phyloP scores from a whole-genome alignment of 2,329 filamentous ascomycete genomes.

The Ophiostoma ips region DNA sequence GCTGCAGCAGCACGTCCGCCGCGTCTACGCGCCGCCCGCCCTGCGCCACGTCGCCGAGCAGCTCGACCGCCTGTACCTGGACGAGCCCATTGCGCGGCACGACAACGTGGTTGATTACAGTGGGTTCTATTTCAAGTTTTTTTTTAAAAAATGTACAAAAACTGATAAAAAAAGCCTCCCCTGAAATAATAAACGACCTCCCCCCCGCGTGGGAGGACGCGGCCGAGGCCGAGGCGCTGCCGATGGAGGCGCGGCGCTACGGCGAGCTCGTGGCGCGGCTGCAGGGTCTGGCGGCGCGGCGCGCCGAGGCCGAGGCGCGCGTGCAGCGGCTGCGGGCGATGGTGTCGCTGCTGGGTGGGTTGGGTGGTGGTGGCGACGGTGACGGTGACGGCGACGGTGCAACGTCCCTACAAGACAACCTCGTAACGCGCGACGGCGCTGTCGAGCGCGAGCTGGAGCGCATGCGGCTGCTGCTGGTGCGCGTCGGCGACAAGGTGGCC shows the following conservation, averaged over 20 bases:
- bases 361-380: too few species aligned
- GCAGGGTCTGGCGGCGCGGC: slow-evolving; percentile 32
- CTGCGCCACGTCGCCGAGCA: slow-evolving; percentile 59
- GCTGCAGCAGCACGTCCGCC: slow-evolving; percentile 49
- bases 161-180: slow-evolving; percentile 22
- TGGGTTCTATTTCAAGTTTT: slow-evolving; percentile 18
- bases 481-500: slow-evolving; percentile 41
- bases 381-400: slow-evolving; percentile 14
- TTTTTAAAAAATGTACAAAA: not conserved
- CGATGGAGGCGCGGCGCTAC: slow-evolving; percentile 38
- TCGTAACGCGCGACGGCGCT: slow-evolving; percentile 50
- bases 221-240: slow-evolving; percentile 24
- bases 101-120: slow-evolving; percentile 29
- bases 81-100: slow-evolving; percentile 13
- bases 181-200: slow-evolving; percentile 31
- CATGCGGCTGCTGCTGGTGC: slow-evolving; percentile 48
- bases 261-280: slow-evolving; percentile 35
- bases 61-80: slow-evolving; percentile 43
- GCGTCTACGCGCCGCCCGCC: slow-evolving; percentile 55
- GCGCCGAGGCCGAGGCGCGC: slow-evolving; percentile 22
- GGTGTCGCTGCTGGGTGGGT: slow-evolving; percentile 35
- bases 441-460: slow-evolving; percentile 52
- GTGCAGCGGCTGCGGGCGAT: slow-evolving; percentile 35
- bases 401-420: slow-evolving; percentile 44
- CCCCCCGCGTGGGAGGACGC: slow-evolving; percentile 32